Evolutionary conservation across 306 rosid genomes (phyloP), one percentile per base, ranked within the genome.

Genomic region (Ormosia semicastrata): DNA sequence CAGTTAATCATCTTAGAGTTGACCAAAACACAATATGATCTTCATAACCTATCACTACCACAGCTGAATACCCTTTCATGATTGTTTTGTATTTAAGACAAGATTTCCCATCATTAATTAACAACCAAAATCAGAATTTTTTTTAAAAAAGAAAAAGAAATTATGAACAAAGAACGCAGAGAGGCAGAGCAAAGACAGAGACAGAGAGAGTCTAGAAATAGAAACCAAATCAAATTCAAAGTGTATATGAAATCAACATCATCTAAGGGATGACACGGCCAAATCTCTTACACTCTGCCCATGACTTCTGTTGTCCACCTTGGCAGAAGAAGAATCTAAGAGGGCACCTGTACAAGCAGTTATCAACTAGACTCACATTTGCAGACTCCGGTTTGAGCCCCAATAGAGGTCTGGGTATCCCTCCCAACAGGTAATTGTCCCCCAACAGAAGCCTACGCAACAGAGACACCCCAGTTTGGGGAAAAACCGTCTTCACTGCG

Each of bases 261-360:
- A 60, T 81, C 83, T 77, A 90, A 34, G 93, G 94, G 72, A 87
- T 91, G 64, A 83, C 33, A 12, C 78, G 92, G 39, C 44, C 75
- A 32, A 83, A 86, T 72, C 85, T 79, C 76, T 85, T 84, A 67
- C 97, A 93, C 29, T 80, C 84, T 5, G 18, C 6, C 0, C 6
- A 3, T 1, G 95, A 84, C 47, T 91, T 95, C 44, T 95, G 99
- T 3, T 80, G 58, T n/a, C 88, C 95, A 17, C 98, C 95, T 41
- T 90, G 91, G 39, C 98, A 95, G 54, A 95, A 90, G 71, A 91
- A 93, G 86, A 93, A 91, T 30, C 30, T 54, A n/a, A 41, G 73
- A 0, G 98, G 98, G 62, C 99, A 95, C 39, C 93, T 84, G 71
- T 78, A 88, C 76, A 91, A 77, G 77, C 99, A 91, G 72, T 93